Evolutionary conservation across 208 protist genomes (phyloP).

Genomic region (Porcisia hertigi): DNA sequence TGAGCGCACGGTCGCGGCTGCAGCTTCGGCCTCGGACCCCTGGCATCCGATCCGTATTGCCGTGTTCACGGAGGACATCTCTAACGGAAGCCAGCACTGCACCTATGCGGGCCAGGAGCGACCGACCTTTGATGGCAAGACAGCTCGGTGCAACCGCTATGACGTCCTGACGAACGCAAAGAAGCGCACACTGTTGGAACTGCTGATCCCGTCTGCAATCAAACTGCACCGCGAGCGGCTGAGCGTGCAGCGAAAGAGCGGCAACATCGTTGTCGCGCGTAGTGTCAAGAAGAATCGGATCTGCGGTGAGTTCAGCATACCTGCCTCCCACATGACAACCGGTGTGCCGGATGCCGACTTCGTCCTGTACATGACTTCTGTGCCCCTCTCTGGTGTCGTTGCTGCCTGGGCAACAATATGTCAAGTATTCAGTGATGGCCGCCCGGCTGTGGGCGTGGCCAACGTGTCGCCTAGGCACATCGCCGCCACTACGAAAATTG

Average conservation of each 20-base stretch:
- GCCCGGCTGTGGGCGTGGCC: slow-evolving; percentile 38
- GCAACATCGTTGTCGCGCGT: slow-evolving; percentile 11
- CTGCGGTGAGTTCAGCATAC: slow-evolving; percentile 49
- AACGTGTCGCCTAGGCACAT: slow-evolving; percentile 53
- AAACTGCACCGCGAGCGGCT: slow-evolving; percentile 58
- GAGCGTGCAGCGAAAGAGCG: slow-evolving; percentile 28
- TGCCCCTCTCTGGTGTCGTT: slow-evolving; percentile 13
- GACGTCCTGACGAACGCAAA: slow-evolving; percentile 47
- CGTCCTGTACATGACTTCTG: slow-evolving; percentile 61
- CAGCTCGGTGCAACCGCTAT: slow-evolving; percentile 10
- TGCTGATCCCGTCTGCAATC: slow-evolving; percentile 42
- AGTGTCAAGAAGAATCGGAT: background rate
- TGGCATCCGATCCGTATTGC: slow-evolving; percentile 56
- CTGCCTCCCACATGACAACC: slow-evolving; percentile 28
- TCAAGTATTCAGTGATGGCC: slow-evolving; percentile 10
- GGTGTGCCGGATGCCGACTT: slow-evolving; percentile 56
- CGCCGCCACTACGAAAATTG: background rate
- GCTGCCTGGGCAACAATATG: slow-evolving; percentile 56
- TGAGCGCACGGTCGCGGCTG: background rate
- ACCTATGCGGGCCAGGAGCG: slow-evolving; percentile 15
- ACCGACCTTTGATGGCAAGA: slow-evolving; percentile 25
- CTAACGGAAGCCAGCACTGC: slow-evolving; percentile 42
- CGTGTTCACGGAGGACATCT: slow-evolving; percentile 43
- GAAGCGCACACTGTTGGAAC: slow-evolving; percentile 19
- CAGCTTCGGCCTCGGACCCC: background rate